Conservation (phyloP, 768 basidiomycete genomes). For the Rhizopogon sp. region DNA sequence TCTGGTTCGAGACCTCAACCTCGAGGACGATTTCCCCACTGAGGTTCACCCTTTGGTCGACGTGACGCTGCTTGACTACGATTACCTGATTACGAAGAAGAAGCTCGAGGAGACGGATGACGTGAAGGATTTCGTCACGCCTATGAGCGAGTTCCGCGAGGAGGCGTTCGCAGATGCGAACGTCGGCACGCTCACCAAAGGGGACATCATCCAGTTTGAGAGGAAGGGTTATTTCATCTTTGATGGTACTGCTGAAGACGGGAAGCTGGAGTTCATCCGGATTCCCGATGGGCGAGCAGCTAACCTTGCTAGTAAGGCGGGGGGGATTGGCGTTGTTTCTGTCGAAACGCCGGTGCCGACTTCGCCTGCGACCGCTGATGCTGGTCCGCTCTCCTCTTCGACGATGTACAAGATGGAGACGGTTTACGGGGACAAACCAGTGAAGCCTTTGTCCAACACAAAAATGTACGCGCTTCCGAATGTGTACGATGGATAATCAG, state of each 20-base stretch:
- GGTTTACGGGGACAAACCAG: slow-evolving; percentile 54
- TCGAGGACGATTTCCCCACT: slow-evolving; percentile 89
- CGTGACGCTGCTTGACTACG: slow-evolving; percentile 86
- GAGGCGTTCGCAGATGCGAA: slow-evolving; percentile 84
- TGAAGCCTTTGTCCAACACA: slow-evolving; percentile 35
- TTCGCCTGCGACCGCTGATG: slow-evolving; percentile 26
- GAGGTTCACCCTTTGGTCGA: slow-evolving; percentile 47
- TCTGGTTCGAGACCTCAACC: too few relatives aligned
- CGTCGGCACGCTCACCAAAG: slow-evolving; percentile 65
- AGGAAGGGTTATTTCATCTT: slow-evolving; percentile 95
- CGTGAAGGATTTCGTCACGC: slow-evolving; percentile 78
- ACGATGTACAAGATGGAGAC: slow-evolving; percentile 75
- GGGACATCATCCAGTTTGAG: slow-evolving; percentile 98
- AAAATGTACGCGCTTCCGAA: slow-evolving; percentile 68
- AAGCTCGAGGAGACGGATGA: slow-evolving; percentile 94
- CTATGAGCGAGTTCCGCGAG: slow-evolving; percentile 84
- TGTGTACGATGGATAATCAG: slow-evolving; percentile 34
- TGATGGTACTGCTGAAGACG: slow-evolving; percentile 56
- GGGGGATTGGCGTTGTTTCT: slow-evolving; percentile 21
- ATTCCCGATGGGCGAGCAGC: slow-evolving; percentile 91
- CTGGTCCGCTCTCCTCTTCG: slow-evolving; percentile 31
- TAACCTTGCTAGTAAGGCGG: slow-evolving; percentile 75
- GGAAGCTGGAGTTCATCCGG: slow-evolving; percentile 73
- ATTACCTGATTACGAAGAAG: slow-evolving; percentile 99
- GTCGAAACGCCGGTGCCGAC: slow-evolving; percentile 26